Conservation (phyloP, 2,329 filamentous ascomycete species). For the Cercospora zeina region DNA sequence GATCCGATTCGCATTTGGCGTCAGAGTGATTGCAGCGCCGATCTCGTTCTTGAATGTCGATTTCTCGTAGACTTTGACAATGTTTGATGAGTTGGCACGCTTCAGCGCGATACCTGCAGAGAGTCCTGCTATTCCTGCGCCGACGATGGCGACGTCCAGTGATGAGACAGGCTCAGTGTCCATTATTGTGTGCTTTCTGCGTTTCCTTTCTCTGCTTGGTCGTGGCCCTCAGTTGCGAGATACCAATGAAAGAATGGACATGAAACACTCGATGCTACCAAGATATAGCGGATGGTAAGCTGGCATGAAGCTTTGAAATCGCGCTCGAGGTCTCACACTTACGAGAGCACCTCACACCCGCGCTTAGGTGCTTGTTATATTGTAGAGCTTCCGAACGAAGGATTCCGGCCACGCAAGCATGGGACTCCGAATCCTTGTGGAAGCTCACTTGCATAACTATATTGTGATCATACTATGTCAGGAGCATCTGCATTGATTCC, state of each 20-base stretch:
- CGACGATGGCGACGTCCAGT: conserved; percentile 27
- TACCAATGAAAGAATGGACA: not conserved
- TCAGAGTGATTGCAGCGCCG: conserved; percentile 47
- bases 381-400: not conserved
- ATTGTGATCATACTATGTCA: not conserved
- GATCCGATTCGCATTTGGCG: conserved; percentile 44
- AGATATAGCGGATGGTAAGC: no score
- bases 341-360: no score
- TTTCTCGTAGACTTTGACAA: conserved; percentile 33
- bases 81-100: conserved; percentile 20
- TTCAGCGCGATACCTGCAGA: conserved; percentile 27
- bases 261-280: not conserved
- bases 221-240: not conserved
- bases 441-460: not conserved
- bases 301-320: no score
- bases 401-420: not conserved
- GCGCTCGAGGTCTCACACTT: no score
- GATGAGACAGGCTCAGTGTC: not conserved
- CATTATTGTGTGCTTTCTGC: not conserved
- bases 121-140: conserved; percentile 35
- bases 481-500: no score
- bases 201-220: not conserved
- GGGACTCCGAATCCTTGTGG: not conserved
- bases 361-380: not conserved
- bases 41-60: conserved; percentile 44